phyloP scores from a whole-genome alignment of 306 rosid species.

The Cucumis cinereus region DNA sequence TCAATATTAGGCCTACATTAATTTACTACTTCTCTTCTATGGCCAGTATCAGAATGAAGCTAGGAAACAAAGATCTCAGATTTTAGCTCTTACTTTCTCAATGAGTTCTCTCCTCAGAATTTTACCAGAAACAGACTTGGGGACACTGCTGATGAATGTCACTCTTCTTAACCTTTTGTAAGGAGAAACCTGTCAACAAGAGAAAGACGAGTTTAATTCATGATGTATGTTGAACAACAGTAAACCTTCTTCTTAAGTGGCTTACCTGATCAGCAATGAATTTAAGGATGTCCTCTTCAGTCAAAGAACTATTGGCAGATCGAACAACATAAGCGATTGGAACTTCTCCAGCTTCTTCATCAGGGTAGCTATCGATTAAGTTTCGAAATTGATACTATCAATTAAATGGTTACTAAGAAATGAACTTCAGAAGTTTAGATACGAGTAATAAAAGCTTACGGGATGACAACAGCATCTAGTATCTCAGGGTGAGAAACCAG shows the following conservation, averaged over 20 bases:
- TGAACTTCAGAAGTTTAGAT: background rate
- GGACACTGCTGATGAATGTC: conserved; percentile 59
- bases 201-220: background rate
- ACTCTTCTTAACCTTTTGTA: conserved; percentile 73
- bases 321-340: conserved; percentile 73
- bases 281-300: conserved; percentile 52
- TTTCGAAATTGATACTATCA: background rate
- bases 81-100: conserved; percentile 54
- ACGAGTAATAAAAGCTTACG: conserved; percentile 35
- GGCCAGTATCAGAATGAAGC: background rate
- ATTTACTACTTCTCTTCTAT: background rate
- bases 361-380: conserved; percentile 47
- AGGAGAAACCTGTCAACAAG: conserved; percentile 56
- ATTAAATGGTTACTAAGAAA: background rate
- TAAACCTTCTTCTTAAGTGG: background rate
- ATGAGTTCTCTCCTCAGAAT: conserved; percentile 82
- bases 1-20: background rate
- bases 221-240: background rate
- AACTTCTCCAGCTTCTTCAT: conserved; percentile 91
- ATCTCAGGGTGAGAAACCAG: conserved; percentile 90
- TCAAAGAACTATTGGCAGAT: conserved; percentile 52
- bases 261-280: conserved; percentile 62
- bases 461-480: conserved; percentile 88
- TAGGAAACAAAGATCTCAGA: conserved; percentile 21
- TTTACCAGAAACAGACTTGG: conserved; percentile 76